Base-by-base conservation (phyloP, 164 flowering plant species). In the Vitis riparia region DNA sequence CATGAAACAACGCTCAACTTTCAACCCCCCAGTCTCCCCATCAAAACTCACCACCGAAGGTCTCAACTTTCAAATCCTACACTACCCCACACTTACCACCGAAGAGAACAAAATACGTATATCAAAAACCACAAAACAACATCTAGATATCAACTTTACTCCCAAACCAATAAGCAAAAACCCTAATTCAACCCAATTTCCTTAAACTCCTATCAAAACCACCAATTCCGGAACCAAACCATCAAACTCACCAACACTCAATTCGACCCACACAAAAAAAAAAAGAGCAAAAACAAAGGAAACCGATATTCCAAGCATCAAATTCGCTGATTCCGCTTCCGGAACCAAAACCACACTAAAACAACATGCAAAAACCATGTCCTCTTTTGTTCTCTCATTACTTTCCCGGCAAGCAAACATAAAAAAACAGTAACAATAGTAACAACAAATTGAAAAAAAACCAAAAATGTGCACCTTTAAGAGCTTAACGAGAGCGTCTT, bases 401-500 rank as follows among this genome's bases (percentile, higher is more conserved):
- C 15, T 10, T 49, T 27, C 12, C 27, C 19, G 52, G 13, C 50
- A 49, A 50, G 19, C 57, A 60, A 59, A 66, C 73, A 16, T 6
- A 37, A 68, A 59, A 55, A 63, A 14, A 55, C 51, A 59, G 2
- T 29, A 9, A 30, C 23, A 29, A 9, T 9, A 56, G 52, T 14
- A 27, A 55, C 53, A 56, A 67, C 14, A 9, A 29, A 55, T 3
- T 14, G 3, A 63, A 11, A n/a, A 56, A 62, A 51, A 49, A 11
- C 0, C 27, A 64, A 49, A 61, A 76, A 69, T 68, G 70, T 72
- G 56, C 0, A 91, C 99, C 94, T 91, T 90, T 23, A 92, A 73
- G 67, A 94, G 93, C 86, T 91, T 88, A 69, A 89, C 62, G 23
- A 94, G 89, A 51, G 86, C 77, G 71, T 91, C 99, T 73, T 92